phyloP scores from a whole-genome alignment of 345 rosid species.

The Acer saccharum region DNA sequence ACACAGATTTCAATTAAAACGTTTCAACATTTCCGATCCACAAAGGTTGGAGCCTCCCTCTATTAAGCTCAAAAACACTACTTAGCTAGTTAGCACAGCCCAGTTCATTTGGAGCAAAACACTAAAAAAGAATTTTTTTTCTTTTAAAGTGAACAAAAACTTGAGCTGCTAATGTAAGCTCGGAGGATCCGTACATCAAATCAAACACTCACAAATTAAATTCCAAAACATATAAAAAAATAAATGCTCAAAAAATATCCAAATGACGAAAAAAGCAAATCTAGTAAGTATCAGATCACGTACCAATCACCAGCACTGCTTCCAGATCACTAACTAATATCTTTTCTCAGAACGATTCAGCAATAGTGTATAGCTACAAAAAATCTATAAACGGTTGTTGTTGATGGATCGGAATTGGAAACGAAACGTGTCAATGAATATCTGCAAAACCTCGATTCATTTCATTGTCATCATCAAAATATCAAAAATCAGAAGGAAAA shows the following conservation, averaged over 20 bases:
- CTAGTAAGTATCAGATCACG: constrained; percentile 8
- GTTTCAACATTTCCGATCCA: background rate
- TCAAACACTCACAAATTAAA: background rate
- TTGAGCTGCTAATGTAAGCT: background rate
- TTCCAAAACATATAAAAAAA: background rate
- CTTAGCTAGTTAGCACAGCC: background rate
- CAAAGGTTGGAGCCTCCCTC: background rate
- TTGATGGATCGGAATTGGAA: constrained; percentile 1
- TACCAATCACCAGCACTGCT: constrained; percentile 16
- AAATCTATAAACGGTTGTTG: background rate
- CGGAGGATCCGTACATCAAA: background rate
- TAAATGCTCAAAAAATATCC: background rate
- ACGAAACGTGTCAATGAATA: constrained; percentile 5
- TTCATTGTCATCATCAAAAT: background rate
- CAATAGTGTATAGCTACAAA: constrained; percentile 4
- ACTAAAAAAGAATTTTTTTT: background rate
- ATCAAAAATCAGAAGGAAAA: background rate
- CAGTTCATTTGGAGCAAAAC: background rate
- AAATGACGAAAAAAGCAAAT: background rate
- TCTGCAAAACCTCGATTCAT: background rate
- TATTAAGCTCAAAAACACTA: constrained; percentile 1
- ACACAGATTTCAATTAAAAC: background rate
- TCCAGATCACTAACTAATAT: background rate
- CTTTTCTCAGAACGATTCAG: background rate
- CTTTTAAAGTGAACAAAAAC: background rate